phyloP scores from a whole-genome alignment of 805 yeast species.

The Phaffomyces antillensis region DNA sequence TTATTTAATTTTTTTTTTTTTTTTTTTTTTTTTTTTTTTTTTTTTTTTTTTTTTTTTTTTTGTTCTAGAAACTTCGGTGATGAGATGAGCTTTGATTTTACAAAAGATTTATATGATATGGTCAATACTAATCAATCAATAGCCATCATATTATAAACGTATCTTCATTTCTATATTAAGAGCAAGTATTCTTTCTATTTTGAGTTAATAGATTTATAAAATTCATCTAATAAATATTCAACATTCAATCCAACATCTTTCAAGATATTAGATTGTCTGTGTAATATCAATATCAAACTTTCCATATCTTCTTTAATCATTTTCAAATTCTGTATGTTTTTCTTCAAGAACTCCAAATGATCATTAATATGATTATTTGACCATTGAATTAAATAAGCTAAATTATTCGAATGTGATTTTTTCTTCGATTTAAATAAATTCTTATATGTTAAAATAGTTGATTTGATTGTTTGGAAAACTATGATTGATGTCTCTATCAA shows the following conservation, averaged over 20 bases:
- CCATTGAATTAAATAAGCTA: constrained; percentile 40
- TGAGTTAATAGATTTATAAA: constrained; percentile 17
- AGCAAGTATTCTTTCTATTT: not conserved
- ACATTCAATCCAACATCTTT: constrained; percentile 65
- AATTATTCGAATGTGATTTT: not conserved
- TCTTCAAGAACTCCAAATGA: constrained; percentile 52
- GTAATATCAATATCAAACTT: constrained; percentile 47
- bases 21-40: too few relatives aligned
- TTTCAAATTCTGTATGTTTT: constrained; percentile 61
- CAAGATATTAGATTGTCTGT: constrained; percentile 54
- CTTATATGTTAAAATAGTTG: constrained; percentile 49
- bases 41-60: not conserved
- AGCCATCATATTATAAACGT: too few relatives aligned
- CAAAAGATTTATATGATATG: too few relatives aligned
- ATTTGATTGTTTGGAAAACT: constrained; percentile 51
- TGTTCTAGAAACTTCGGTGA: constrained; percentile 1
- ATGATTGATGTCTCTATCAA: constrained; percentile 57
- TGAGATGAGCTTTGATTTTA: too few relatives aligned
- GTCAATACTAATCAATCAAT: too few relatives aligned
- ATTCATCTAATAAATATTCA: constrained; percentile 28
- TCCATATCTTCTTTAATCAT: constrained; percentile 44
- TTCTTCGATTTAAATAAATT: constrained; percentile 38
- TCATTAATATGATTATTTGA: constrained; percentile 54
- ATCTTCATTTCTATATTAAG: too few relatives aligned
- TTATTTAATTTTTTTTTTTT: too few relatives aligned